A percentile compares a stretch with the other conserved stretches of the same genome.
Evolutionary conservation across 352 stramenopile species (phyloP).

Genomic region (Phytophthora europaea): DNA sequence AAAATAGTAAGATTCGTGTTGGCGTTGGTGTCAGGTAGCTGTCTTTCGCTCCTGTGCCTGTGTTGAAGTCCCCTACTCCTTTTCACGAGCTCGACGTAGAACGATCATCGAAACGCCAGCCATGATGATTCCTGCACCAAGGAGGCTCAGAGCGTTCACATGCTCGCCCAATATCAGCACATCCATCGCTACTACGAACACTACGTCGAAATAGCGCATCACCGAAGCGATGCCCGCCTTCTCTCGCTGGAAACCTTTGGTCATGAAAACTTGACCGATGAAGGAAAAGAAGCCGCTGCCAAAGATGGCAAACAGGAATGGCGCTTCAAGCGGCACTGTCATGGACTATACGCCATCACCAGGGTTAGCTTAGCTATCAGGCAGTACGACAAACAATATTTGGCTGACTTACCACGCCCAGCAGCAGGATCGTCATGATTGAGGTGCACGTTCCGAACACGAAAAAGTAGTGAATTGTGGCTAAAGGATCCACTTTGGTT

Average conservation of each 20-base stretch:
- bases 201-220: slow-evolving; percentile 55
- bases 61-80: slow-evolving; percentile 19
- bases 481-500: slow-evolving; percentile 41
- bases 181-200: slow-evolving; percentile 55
- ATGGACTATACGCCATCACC: slow-evolving; percentile 11
- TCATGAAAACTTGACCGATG: slow-evolving; percentile 49
- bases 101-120: slow-evolving; percentile 40
- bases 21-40: not conserved
- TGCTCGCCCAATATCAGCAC: slow-evolving; percentile 36
- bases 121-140: slow-evolving; percentile 50
- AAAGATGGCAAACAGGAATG: slow-evolving; percentile 39
- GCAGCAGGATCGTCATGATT: slow-evolving; percentile 35
- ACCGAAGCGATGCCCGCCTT: slow-evolving; percentile 50
- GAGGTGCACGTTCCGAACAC: slow-evolving; percentile 43
- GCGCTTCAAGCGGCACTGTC: slow-evolving; percentile 25
- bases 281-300: slow-evolving; percentile 47
- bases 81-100: slow-evolving; percentile 33
- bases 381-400: not conserved
- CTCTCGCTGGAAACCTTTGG: slow-evolving; percentile 50
- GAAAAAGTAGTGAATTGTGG: slow-evolving; percentile 62
- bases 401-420: slow-evolving; percentile 41
- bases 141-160: slow-evolving; percentile 36
- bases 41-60: not conserved
- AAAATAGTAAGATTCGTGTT: slow-evolving; percentile 3
- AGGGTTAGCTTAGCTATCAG: not conserved